Evolutionary conservation across 805 yeast genomes (phyloP).

Genomic region (Ogataea angusta): DNA sequence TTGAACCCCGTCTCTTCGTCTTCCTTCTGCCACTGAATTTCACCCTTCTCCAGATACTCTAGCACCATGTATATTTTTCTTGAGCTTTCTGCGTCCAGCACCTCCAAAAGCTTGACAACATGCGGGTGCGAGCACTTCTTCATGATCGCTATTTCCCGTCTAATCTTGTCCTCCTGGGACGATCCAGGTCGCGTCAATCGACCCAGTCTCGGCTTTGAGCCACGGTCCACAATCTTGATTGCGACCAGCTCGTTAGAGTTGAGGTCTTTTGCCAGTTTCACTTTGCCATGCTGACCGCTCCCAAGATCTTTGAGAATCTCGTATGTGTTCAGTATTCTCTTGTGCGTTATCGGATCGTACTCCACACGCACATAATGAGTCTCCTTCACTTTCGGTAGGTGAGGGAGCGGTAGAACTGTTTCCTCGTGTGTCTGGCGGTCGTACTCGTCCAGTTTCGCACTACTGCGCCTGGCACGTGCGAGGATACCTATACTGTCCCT

Average conservation of each 20-base stretch:
- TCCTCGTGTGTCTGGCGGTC: slow-evolving; percentile 4
- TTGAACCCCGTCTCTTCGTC: slow-evolving; percentile 24
- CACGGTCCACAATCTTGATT: slow-evolving; percentile 85
- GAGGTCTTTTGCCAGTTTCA: slow-evolving; percentile 79
- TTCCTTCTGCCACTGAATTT: slow-evolving; percentile 72
- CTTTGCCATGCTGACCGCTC: slow-evolving; percentile 98
- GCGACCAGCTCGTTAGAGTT: slow-evolving; percentile 73
- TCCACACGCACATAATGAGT: slow-evolving; percentile 77
- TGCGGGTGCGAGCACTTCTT: slow-evolving; percentile 90
- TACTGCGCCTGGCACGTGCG: slow-evolving; percentile 12
- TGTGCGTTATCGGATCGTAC: slow-evolving; percentile 81
- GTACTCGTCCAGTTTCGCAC: slow-evolving; percentile 6
- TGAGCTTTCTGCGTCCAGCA: slow-evolving; percentile 78
- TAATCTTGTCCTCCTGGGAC: slow-evolving; percentile 64
- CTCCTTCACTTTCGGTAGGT: slow-evolving; percentile 59
- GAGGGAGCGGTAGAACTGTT: background rate
- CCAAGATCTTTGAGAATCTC: slow-evolving; percentile 88
- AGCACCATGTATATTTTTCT: slow-evolving; percentile 85
- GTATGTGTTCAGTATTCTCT: slow-evolving; percentile 82
- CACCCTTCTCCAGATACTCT: slow-evolving; percentile 89
- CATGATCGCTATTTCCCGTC: slow-evolving; percentile 89
- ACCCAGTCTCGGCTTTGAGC: slow-evolving; percentile 53
- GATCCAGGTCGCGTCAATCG: slow-evolving; percentile 31
- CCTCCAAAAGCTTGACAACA: slow-evolving; percentile 83
- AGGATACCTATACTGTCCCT: slow-evolving; percentile 16